Conservation (phyloP, 2,329 filamentous ascomycete species). For the Clarireedia sp. region DNA sequence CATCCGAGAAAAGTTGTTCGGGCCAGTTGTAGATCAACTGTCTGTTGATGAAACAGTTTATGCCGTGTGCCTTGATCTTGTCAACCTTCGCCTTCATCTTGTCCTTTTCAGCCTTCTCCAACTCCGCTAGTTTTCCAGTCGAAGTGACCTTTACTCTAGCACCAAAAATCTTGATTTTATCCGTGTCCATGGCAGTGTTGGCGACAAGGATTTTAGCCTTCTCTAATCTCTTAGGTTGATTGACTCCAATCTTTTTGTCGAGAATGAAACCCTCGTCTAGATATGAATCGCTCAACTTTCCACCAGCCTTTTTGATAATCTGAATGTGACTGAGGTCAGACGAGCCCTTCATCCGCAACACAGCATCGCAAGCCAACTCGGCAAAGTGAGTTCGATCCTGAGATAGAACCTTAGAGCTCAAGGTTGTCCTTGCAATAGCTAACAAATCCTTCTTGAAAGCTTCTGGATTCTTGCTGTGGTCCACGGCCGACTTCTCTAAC, state of each 20-base stretch:
- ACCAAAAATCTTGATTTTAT: constrained; percentile 99
- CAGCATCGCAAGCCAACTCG: constrained; percentile 80
- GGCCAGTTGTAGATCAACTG: constrained; percentile 99
- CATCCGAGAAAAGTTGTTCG: constrained; percentile 95
- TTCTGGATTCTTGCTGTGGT: constrained; percentile 77
- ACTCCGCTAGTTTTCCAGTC: constrained; percentile 92
- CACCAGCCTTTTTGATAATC: constrained; percentile 98
- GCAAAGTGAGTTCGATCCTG: constrained; percentile 93
- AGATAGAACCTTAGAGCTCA: constrained; percentile 93
- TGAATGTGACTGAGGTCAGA: constrained; percentile 96
- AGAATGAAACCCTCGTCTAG: constrained; percentile 97
- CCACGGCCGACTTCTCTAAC: constrained; percentile 74
- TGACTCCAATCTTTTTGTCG: constrained; percentile 98
- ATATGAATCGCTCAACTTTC: constrained; percentile 96
- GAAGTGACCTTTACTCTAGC: constrained; percentile 94
- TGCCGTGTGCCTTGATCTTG: constrained; percentile 95
- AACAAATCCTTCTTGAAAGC: constrained; percentile 85
- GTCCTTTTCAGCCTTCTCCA: constrained; percentile 96
- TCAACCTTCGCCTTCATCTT: constrained; percentile 99
- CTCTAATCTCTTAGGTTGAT: constrained; percentile 93
- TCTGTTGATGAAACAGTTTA: constrained; percentile 99
- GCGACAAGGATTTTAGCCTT: constrained; percentile 98
- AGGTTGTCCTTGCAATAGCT: constrained; percentile 85
- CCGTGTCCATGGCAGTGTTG: constrained; percentile 98
- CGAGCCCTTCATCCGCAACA: constrained; percentile 80